phyloP scores from a whole-genome alignment of 495 filamentous ascomycete genomes.

The Staphylotrichum longicolle region DNA sequence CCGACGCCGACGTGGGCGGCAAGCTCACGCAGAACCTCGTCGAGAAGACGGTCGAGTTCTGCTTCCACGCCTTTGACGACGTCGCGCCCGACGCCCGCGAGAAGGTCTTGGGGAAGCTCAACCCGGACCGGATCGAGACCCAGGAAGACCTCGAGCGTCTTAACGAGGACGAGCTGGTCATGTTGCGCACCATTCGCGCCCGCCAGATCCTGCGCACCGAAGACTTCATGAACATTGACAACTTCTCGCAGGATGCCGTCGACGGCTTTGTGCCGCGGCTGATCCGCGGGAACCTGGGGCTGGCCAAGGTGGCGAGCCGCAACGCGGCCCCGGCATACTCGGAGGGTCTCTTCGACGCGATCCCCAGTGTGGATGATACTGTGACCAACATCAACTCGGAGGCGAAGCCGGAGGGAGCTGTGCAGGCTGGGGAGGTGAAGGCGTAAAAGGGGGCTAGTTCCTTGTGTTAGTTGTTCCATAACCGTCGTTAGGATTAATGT shows the following conservation, averaged over 20 bases:
- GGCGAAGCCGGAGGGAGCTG: background rate
- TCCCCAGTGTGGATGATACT: background rate
- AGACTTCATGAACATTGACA: too few relatives aligned
- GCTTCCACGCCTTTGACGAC: conserved; percentile 32
- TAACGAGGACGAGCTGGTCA: background rate
- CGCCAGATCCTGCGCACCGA: too few relatives aligned
- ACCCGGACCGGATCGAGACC: conserved; percentile 1
- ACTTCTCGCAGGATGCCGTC: too few relatives aligned
- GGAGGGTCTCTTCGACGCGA: too few relatives aligned
- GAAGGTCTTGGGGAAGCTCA: conserved; percentile 30
- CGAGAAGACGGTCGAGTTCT: conserved; percentile 43
- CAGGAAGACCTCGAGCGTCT: background rate
- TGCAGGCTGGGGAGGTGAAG: background rate
- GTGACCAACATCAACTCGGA: background rate
- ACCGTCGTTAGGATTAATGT: too few relatives aligned
- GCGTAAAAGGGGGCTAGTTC: too few relatives aligned
- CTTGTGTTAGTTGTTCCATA: too few relatives aligned
- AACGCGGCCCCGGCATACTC: too few relatives aligned
- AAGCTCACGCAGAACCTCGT: conserved; percentile 39
- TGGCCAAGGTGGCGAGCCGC: too few relatives aligned
- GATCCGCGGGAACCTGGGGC: too few relatives aligned
- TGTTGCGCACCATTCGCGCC: background rate
- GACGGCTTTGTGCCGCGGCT: too few relatives aligned
- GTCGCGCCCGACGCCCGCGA: conserved; percentile 25
- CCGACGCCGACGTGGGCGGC: conserved; percentile 29